phyloP scores from a whole-genome alignment of 768 basidiomycete genomes.

The Astraeus odoratus region DNA sequence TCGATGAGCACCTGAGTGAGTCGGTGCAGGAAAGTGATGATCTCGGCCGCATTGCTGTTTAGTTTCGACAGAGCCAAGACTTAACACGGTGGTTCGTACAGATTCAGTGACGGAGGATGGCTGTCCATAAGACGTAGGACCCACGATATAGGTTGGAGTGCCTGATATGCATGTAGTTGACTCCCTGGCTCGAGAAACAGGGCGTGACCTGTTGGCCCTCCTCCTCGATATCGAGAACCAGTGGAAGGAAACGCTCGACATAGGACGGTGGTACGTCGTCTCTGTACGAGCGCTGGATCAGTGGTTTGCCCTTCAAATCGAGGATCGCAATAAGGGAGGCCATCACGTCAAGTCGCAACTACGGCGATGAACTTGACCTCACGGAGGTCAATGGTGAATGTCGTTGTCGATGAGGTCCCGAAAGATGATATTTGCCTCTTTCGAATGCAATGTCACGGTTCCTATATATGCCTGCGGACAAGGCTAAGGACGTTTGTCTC shows the following conservation, averaged over 20 bases:
- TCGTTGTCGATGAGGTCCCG: not conserved
- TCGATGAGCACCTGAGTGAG: conserved; percentile 89
- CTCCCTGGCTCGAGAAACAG: conserved; percentile 89
- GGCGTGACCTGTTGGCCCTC: conserved; percentile 95
- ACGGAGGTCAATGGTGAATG: not conserved
- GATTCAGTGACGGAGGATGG: not conserved
- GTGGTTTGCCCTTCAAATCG: conserved; percentile 96
- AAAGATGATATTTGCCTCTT: not conserved
- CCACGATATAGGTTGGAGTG: conserved; percentile 95
- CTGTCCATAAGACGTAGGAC: conserved; percentile 24
- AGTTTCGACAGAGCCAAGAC: conserved; percentile 94
- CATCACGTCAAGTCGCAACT: conserved; percentile 26
- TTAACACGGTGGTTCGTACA: conserved; percentile 24
- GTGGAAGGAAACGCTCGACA: conserved; percentile 89
- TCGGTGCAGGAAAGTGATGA: conserved; percentile 93
- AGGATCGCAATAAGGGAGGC: conserved; percentile 84
- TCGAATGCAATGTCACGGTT: not conserved
- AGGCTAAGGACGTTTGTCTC: too few relatives aligned
- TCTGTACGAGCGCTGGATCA: conserved; percentile 93
- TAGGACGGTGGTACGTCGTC: conserved; percentile 89
- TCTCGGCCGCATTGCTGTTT: conserved; percentile 93
- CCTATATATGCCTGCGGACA: not conserved
- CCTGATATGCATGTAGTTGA: conserved; percentile 98
- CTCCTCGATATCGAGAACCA: conserved; percentile 93
- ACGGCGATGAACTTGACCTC: not conserved